Base-by-base conservation (phyloP, 345 rosid species). In the Camelina sativa region DNA sequence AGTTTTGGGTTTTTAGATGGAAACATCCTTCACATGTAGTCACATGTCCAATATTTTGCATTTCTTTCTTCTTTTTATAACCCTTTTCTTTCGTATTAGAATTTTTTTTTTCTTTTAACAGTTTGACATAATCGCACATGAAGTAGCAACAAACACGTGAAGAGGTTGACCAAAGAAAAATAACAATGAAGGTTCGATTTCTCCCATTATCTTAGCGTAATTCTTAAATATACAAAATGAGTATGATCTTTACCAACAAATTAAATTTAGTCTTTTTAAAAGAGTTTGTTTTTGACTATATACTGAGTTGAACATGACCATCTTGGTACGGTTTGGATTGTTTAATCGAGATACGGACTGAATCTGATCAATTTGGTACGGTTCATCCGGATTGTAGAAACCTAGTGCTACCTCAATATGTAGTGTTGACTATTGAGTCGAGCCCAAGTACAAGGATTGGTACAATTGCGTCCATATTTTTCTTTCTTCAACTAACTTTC, bases 11-110 rank as follows among this genome's bases (percentile, higher is more conserved):
- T 72, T 48, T 57, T 59, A 50, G 16, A 52, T 3, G 72, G 72
- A 57, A 71, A 57, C 76, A 71, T 58, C 72, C 19, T 65, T 41
- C 81, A 78, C 81, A 57, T 78, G 81, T 47, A 66, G 11, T 38
- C 80, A 77, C 80, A 77, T 72, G 76, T 65, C 22, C 65, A 37
- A 20, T 61, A 22, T 44, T 69, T 37, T 25, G 4, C 62, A 25
- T 30, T 48, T 57, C 30, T 70, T 63, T 56, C 64, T 69, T 70
- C 57, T 70, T 63, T 63, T 70, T 28, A 28, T 30, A 25, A 35
- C n/a, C 12, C 8, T 74, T 56, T 28, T 53, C 55, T 25, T 38
- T 25, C 15, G 38, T 34, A 19, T 38, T 25, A 58, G 60, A 58
- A 58, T 51, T 50, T 66, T 34, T 32, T 34, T 34, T 47, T 34